Evolutionary conservation across 352 stramenopile genomes (phyloP).

Genomic region (Globisporangium alternatum): DNA sequence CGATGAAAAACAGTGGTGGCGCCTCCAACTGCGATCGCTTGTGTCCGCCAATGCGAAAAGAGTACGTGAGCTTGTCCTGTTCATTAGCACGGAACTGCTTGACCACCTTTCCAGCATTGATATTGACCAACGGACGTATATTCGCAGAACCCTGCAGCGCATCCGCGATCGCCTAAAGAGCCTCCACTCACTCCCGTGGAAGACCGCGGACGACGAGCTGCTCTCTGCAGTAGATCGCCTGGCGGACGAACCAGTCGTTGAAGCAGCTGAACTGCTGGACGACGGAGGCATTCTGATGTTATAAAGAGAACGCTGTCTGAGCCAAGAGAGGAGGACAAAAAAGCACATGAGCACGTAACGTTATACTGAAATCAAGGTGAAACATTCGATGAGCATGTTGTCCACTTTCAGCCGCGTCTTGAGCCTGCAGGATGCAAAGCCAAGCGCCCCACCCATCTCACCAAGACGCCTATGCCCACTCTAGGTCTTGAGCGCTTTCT

Average conservation of each 20-base stretch:
- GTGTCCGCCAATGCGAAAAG: constrained; percentile 33
- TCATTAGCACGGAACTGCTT: neutral
- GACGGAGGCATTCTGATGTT: constrained; percentile 17
- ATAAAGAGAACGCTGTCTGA: neutral
- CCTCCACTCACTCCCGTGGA: constrained; percentile 48
- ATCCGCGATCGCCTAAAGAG: constrained; percentile 63
- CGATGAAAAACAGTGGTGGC: constrained; percentile 16
- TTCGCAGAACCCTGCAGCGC: constrained; percentile 46
- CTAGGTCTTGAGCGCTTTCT: constrained; percentile 92
- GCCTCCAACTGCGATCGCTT: constrained; percentile 10
- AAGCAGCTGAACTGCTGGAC: constrained; percentile 1
- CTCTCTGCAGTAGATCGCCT: constrained; percentile 29
- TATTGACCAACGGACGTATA: neutral
- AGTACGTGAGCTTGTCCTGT: constrained; percentile 21
- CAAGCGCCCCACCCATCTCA: neutral
- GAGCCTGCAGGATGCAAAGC: neutral
- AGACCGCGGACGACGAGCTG: constrained; percentile 46
- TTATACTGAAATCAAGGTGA: neutral
- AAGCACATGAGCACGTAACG: neutral
- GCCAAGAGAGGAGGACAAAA: neutral
- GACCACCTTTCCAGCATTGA: neutral
- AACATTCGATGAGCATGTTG: neutral
- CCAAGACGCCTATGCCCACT: neutral
- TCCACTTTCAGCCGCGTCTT: neutral
- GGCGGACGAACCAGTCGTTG: neutral